Evolutionary conservation across 257 asterid species (phyloP), one percentile per base, ranked within the genome.

Genomic region (Cruciata laevipes): DNA sequence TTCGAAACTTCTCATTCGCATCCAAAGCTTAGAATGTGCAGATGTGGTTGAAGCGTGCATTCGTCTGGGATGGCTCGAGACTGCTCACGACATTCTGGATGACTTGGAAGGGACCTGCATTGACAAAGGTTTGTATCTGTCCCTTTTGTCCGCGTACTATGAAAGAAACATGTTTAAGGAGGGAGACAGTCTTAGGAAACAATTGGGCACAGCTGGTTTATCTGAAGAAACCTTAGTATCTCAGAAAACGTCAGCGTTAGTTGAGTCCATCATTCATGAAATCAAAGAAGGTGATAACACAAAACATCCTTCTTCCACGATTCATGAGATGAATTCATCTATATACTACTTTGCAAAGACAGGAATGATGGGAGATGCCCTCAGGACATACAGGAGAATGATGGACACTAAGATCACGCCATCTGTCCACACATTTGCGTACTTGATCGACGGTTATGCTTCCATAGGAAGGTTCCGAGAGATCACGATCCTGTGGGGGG

Each of bases 71-170:
- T 90, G 97, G 96, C 85, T 88, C 35, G 92, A 88, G 75, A 86
- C 91, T 63, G 97, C 98, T 70, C 98, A 93, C 73, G 97, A 93
- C 83, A 81, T 90, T 71, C 66, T 93, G 79, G 98, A 93, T 49
- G 98, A 93, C 64, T 77, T 85, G 79, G 86, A 79, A 49, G 84
- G 86, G 58, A 79, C 66, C 44, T 49, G 71, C 49, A 71, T 74
- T 1, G 69, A 67, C 56, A 73, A 58, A 72, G 49, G 81, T 66
- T 81, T 81, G 2, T 88, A 85, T 74, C 13, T 35, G 42, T 81
- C 83, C 64, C 92, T 93, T 55, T 75, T 86, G 76, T 21, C 78
- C 44, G 90, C 95, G 64, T 88, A 90, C 79, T 61, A 74, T 71
- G 14, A 60, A 57, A 73, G 66, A 44, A 73, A 79, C 47, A 81